phyloP scores from a whole-genome alignment of 441 rosid genomes.

The Brassica hybrid region DNA sequence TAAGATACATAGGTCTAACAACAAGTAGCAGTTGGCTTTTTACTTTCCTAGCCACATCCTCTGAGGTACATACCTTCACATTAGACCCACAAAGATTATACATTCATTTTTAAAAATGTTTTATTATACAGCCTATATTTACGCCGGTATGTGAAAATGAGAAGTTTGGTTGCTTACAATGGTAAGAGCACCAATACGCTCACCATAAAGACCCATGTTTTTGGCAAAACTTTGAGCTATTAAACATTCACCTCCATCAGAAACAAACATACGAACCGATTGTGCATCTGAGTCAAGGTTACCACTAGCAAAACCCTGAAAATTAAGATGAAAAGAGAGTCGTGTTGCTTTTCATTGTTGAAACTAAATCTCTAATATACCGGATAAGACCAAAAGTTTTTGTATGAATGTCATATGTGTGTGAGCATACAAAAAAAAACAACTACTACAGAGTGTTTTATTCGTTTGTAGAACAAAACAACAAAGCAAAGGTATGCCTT shows the following conservation, averaged over 20 bases:
- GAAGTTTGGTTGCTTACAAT: constrained; percentile 54
- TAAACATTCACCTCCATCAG: constrained; percentile 73
- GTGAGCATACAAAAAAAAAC: neutral
- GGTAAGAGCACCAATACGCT: constrained; percentile 77
- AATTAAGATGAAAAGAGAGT: constrained; percentile 10
- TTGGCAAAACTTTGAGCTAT: constrained; percentile 69
- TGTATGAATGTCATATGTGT: neutral
- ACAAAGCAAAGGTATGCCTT: constrained; percentile 15
- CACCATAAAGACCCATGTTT: constrained; percentile 83
- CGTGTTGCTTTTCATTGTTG: neutral
- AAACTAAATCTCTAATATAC: neutral
- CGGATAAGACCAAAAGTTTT: neutral
- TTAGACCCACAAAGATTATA: constrained; percentile 21
- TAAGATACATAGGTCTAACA: constrained; percentile 76
- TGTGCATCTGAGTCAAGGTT: constrained; percentile 66
- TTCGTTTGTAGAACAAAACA: neutral
- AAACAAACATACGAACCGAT: constrained; percentile 65
- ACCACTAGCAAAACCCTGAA: constrained; percentile 75
- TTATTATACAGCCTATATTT: neutral
- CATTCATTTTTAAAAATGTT: too few species aligned
- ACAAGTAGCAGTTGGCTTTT: constrained; percentile 73
- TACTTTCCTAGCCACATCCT: constrained; percentile 70
- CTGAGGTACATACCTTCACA: constrained; percentile 74
- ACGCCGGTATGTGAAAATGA: neutral
- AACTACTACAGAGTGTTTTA: neutral